phyloP scores from a whole-genome alignment of 805 yeast genomes.

The Candida orba region DNA sequence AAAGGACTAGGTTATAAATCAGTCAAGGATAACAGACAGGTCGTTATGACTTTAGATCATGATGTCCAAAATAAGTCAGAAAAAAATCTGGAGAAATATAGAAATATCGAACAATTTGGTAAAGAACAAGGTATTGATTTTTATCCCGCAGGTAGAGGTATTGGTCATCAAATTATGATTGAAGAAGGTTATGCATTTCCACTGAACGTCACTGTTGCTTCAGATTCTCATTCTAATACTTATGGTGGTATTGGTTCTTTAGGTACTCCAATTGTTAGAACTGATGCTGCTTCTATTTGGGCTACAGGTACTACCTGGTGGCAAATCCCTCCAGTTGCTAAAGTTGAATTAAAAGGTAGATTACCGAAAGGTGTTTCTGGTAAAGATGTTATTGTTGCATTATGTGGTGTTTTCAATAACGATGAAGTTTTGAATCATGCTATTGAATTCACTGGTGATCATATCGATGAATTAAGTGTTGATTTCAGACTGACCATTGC shows the following conservation, averaged over 20 bases:
- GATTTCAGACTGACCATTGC: constrained; percentile 91
- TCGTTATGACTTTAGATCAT: constrained; percentile 94
- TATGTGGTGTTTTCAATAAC: constrained; percentile 88
- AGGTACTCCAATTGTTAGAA: constrained; percentile 97
- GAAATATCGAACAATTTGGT: constrained; percentile 86
- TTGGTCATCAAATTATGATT: constrained; percentile 98
- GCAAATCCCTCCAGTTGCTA: constrained; percentile 99
- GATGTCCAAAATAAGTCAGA: constrained; percentile 93
- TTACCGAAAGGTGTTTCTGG: constrained; percentile 88
- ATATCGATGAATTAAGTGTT: constrained; percentile 57
- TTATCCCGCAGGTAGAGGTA: constrained; percentile 98
- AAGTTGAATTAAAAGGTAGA: constrained; percentile 76
- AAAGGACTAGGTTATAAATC: constrained; percentile 87
- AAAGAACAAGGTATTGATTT: constrained; percentile 87
- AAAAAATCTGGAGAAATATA: constrained; percentile 80
- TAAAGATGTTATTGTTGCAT: constrained; percentile 92
- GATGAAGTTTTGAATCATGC: constrained; percentile 94
- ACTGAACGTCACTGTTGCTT: constrained; percentile 84
- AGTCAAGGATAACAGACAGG: constrained; percentile 80
- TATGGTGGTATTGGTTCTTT: constrained; percentile 95
- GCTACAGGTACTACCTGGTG: constrained; percentile 99
- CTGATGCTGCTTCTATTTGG: constrained; percentile 99
- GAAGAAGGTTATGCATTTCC: constrained; percentile 99
- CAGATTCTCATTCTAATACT: constrained; percentile 96
- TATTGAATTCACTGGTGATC: constrained; percentile 86